phyloP scores from a whole-genome alignment of 768 basidiomycete species.

The Auricularia sp. region DNA sequence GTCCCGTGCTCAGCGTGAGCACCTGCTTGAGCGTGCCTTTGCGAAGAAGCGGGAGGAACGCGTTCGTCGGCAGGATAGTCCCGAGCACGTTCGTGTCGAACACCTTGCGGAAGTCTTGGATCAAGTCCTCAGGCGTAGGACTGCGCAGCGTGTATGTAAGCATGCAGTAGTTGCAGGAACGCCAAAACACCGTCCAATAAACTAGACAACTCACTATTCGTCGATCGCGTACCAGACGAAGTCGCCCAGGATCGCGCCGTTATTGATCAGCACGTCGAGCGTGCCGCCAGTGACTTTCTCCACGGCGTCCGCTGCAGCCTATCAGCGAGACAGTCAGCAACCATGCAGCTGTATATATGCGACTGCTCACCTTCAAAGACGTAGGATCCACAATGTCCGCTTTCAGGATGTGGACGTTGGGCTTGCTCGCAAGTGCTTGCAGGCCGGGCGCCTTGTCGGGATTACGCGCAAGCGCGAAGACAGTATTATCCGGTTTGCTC shows the following conservation, averaged over 20 bases:
- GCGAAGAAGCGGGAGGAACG: slow-evolving; percentile 29
- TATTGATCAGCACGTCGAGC: slow-evolving; percentile 29
- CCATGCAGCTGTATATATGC: neutral
- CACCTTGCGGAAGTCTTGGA: neutral
- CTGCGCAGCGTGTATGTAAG: no score
- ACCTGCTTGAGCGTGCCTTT: slow-evolving; percentile 21
- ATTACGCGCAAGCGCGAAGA: neutral
- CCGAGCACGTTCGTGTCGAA: slow-evolving; percentile 27
- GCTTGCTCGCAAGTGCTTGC: neutral
- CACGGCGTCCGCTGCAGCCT: slow-evolving; percentile 11
- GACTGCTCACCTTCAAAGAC: neutral
- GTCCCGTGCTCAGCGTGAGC: slow-evolving; percentile 21
- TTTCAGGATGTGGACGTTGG: neutral
- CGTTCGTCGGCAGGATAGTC: slow-evolving; percentile 24
- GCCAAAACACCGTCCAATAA: slow-evolving; percentile 5
- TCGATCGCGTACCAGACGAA: neutral
- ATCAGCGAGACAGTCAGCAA: neutral
- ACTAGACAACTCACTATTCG: neutral
- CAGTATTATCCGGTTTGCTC: neutral
- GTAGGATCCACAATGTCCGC: neutral
- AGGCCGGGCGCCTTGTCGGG: neutral
- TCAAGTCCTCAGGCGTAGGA: neutral
- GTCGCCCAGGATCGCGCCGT: slow-evolving; percentile 16
- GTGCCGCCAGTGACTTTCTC: slow-evolving; percentile 15
- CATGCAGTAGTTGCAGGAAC: neutral